phyloP scores from a whole-genome alignment of 805 yeast species.

The Teunomyces funiuensis region DNA sequence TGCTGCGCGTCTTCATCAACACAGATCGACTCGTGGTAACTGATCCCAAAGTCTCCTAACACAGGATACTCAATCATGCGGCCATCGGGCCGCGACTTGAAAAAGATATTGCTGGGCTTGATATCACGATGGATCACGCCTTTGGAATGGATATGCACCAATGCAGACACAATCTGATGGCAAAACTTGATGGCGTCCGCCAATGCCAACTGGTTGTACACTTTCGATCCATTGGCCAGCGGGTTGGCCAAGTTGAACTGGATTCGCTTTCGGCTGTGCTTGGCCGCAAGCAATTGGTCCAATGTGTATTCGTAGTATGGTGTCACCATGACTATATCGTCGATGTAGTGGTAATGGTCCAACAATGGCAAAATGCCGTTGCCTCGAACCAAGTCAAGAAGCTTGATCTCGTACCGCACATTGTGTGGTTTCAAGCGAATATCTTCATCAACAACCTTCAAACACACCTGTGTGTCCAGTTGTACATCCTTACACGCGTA shows the following conservation, averaged over 20 bases:
- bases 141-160: slow-evolving; percentile 28
- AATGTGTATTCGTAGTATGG: slow-evolving; percentile 29
- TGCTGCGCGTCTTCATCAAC: slow-evolving; percentile 41
- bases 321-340: slow-evolving; percentile 36
- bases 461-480: slow-evolving; percentile 8
- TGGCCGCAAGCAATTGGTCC: slow-evolving; percentile 20
- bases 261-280: slow-evolving; percentile 19
- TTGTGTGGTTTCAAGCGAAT: slow-evolving; percentile 37
- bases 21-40: slow-evolving; percentile 21
- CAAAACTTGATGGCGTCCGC: slow-evolving; percentile 1
- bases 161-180: slow-evolving; percentile 20
- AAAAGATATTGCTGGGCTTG: slow-evolving; percentile 38
- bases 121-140: slow-evolving; percentile 43
- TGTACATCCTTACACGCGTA: slow-evolving; percentile 23
- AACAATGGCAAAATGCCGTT: slow-evolving; percentile 18
- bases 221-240: slow-evolving; percentile 12
- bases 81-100: slow-evolving; percentile 15
- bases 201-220: slow-evolving; percentile 6
- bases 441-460: slow-evolving; percentile 41
- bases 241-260: slow-evolving; percentile 23
- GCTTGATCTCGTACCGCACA: slow-evolving; percentile 28
- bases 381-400: slow-evolving; percentile 22
- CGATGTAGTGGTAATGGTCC: slow-evolving; percentile 22
- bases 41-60: slow-evolving; percentile 67
- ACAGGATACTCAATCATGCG: slow-evolving; percentile 24